Evolutionary conservation across 495 filamentous ascomycete genomes (phyloP).

Genomic region (Neurospora tetraspora): DNA sequence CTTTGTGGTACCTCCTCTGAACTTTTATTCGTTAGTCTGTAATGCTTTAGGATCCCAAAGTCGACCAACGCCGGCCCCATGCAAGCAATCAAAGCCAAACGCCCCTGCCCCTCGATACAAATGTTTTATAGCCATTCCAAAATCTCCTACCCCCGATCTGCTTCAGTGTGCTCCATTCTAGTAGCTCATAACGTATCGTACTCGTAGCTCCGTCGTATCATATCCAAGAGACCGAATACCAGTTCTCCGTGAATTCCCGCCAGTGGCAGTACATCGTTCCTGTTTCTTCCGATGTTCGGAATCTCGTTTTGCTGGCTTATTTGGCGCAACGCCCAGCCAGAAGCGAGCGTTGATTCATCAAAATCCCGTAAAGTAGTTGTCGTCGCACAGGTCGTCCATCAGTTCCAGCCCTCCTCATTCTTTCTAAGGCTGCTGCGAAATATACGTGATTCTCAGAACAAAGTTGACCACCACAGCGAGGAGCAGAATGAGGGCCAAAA

Average conservation of each 20-base stretch:
- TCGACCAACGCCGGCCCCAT: background rate
- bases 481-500: slow-evolving; percentile 74
- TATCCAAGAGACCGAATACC: background rate
- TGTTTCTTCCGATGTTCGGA: background rate
- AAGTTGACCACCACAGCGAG: slow-evolving; percentile 91
- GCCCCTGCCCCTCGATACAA: background rate
- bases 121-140: background rate
- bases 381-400: background rate
- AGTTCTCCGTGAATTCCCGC: background rate
- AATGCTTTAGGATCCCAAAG: background rate
- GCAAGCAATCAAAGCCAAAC: background rate
- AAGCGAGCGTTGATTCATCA: background rate
- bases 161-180: background rate
- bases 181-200: background rate
- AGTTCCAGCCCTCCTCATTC: background rate
- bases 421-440: slow-evolving; percentile 21
- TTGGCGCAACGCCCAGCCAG: background rate
- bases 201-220: background rate
- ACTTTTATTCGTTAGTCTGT: background rate
- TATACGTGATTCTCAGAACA: slow-evolving; percentile 65
- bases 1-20: background rate
- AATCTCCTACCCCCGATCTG: background rate
- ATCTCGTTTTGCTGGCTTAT: background rate
- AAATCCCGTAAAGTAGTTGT: background rate
- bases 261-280: background rate